These are phyloP conservation scores for Penicillium ochrochloron DNA, from an alignment of 495 filamentous ascomycete species.

Conservation along the genomic window DNA sequence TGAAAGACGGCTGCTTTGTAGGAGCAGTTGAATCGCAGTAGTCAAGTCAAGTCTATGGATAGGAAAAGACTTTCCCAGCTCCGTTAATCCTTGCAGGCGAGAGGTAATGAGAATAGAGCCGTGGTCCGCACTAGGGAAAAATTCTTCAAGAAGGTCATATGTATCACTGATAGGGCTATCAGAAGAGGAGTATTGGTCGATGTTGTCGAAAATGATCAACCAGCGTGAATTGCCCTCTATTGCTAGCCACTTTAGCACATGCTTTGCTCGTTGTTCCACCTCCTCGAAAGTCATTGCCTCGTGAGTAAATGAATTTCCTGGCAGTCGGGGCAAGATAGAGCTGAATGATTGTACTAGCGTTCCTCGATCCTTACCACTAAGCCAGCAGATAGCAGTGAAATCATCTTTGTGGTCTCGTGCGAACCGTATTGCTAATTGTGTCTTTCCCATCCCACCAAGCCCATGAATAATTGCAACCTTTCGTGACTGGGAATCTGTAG, in stretches of 20 bases:
- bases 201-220: conserved; percentile 50
- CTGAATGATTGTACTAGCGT: conserved; percentile 32
- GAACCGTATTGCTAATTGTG: conserved; percentile 47
- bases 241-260: conserved; percentile 33
- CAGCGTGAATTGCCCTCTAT: conserved; percentile 35
- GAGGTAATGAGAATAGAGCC: conserved; percentile 49
- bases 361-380: conserved; percentile 33
- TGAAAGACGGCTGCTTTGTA: conserved; percentile 25
- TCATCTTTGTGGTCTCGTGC: conserved; percentile 33
- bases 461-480: conserved; percentile 41
- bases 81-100: conserved; percentile 35
- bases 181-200: conserved; percentile 39
- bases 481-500: conserved; percentile 20
- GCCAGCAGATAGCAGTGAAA: conserved; percentile 39
- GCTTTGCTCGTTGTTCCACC: conserved; percentile 26
- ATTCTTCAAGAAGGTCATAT: conserved; percentile 42
- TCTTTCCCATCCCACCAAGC: conserved; percentile 50
- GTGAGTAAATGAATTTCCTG: conserved; percentile 12
- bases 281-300: conserved; percentile 22
- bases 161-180: conserved; percentile 23
- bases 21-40: conserved; percentile 31
- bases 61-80: conserved; percentile 33
- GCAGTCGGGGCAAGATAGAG: conserved; percentile 26
- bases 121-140: conserved; percentile 42
- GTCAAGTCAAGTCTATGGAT: conserved; percentile 26